Conservation (phyloP, 257 asterid species). For the Nicotiana otophora region DNA sequence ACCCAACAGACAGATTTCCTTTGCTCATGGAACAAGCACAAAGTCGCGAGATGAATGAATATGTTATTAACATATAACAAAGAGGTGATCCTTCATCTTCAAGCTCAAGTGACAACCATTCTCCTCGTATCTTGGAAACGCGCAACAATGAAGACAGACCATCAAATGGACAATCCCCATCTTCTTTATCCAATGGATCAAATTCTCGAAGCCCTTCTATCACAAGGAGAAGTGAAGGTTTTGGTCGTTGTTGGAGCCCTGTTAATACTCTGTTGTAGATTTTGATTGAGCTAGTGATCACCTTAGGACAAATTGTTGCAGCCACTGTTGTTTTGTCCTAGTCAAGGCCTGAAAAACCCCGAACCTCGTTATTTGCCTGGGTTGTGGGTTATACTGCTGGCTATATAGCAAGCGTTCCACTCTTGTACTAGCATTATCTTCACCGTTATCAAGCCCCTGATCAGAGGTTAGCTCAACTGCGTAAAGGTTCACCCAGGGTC, state of each 20-base stretch:
- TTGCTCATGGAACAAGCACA: slow-evolving; percentile 10
- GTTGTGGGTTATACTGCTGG: slow-evolving; percentile 38
- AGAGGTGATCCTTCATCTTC: slow-evolving; percentile 12
- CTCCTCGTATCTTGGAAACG: slow-evolving; percentile 14
- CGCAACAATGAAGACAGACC: slow-evolving; percentile 17
- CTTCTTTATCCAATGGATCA: slow-evolving; percentile 16
- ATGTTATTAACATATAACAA: slow-evolving; percentile 2
- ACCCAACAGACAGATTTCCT: slow-evolving; percentile 12
- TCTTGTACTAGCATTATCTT: slow-evolving; percentile 37
- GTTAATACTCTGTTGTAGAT: slow-evolving; percentile 30
- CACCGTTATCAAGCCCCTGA: slow-evolving; percentile 22
- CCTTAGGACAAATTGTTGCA: slow-evolving; percentile 35
- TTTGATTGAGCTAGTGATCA: slow-evolving; percentile 28
- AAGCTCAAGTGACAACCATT: slow-evolving; percentile 9
- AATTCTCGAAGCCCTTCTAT: background rate
- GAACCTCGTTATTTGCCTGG: slow-evolving; percentile 41
- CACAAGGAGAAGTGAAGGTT: slow-evolving; percentile 3
- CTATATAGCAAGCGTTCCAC: slow-evolving; percentile 32
- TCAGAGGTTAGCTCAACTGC: slow-evolving; percentile 21
- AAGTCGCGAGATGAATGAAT: background rate
- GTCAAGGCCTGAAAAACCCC: slow-evolving; percentile 34
- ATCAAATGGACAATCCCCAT: slow-evolving; percentile 13
- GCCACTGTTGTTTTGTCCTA: slow-evolving; percentile 30
- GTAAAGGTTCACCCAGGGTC: slow-evolving; percentile 24
- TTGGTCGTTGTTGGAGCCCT: slow-evolving; percentile 8